Evolutionary conservation across 2,329 filamentous ascomycete genomes (phyloP), one percentile per base, ranked within the genome.

Genomic region (Alternaria ventricosa): DNA sequence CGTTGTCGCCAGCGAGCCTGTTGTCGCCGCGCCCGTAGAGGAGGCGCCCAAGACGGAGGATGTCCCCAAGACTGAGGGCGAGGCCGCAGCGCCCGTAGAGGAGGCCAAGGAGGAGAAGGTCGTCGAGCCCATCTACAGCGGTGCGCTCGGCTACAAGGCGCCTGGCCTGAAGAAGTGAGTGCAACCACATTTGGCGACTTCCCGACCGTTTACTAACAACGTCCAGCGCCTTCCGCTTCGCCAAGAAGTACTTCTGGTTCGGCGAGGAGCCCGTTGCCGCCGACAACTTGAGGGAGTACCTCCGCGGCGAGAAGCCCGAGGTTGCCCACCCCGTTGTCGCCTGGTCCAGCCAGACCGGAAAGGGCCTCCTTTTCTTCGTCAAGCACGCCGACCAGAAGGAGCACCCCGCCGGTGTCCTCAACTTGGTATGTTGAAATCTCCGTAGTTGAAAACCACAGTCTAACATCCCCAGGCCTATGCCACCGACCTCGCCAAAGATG

Each of bases 311-410:
- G 88, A 97, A 97, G 90, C 86, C 90, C 60, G 86, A 90, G 57
- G 86, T 90, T 70, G 90, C 92, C 65, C 91, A 96, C 84, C 87
- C 92, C 71, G 91, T 91, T 73, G 91, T 89, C 72, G 92, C 96
- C 36, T 97, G 96, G 93, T 93, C 95, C 68, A 90, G 89, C 72
- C 89, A 97, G 86, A 97, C 95, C 63, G 95, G 95, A 81, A 97
- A 97, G 87, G 96, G 96, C 78, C 91, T 98, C 20, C 86, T 98
- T 45, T 97, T 96, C 87, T 92, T 93, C 82, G 90, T 91, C 82
- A 94, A 95, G 89, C 90, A 92, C 82, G 85, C 87, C 56, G 87
- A 89, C 76, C 92, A 97, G 83, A 97, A 96, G 89, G 85, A 88
- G 70, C 87, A 87, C 64, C 94, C 95, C 65, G 86, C 89, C 72